Evolutionary conservation across 2,329 filamentous ascomycete species (phyloP), one percentile per base, ranked within the genome.

Genomic region (Epichloe festucae): DNA sequence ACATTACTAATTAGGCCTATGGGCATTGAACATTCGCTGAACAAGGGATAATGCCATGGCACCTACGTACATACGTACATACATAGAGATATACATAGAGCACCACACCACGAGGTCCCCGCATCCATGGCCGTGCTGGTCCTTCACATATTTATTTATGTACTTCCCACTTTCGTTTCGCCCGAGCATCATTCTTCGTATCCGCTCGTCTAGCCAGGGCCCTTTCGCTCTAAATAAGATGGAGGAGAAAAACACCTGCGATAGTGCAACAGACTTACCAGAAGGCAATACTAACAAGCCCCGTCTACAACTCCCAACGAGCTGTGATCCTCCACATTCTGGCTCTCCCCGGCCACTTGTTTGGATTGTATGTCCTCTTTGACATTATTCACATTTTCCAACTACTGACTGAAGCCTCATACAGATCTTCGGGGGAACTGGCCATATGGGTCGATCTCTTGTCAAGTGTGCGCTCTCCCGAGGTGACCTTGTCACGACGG

Each of bases 361-460:
- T 70, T 97, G 91, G 91, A 81, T 97, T 64, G 88, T 54, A 54
- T 21, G 52, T 41, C 15, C 2, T 41, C 4, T 27, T 14, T 48
- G 14, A 34, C 6, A 27, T 23, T 12, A 14, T 14, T 38, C 14
- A 19, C 6, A 1, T 27, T 19, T 17, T 7, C 10, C 6, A 12
- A 31, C 17, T 44, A 51, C 46, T 39, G 10, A 43, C 49, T 57
- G 3, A 31, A 15, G 48, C n/a, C 46, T 45, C 35, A 15, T 48
- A 54, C 14, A 89, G 88, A 75, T 97, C 51, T 98, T 96, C 68
- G 93, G 93, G 90, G 90, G 89, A 47, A 96, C 90, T n/a, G 93
- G 93, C 52, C 93, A 98, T 62, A 95, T 97, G 76, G 93, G 93
- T 53, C 84, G 89, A 49, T 94, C 87, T 7, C 79, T 97, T 19